A percentile compares a stretch with the other conserved stretches of the same genome.
Conservation (phyloP, 2,329 filamentous ascomycete genomes). For the Botrytis fragariae region DNA sequence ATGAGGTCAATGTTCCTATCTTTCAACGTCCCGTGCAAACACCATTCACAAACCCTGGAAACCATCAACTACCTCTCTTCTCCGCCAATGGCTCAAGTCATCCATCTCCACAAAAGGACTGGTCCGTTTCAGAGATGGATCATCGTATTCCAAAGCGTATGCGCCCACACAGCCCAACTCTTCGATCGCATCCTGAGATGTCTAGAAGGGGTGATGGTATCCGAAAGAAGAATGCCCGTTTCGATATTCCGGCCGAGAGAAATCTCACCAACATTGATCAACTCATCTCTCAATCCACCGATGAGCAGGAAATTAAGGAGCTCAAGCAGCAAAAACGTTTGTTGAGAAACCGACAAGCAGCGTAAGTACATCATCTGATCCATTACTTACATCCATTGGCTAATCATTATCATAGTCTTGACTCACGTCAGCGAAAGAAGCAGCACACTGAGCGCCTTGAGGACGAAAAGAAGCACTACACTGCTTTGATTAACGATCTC, state of each 20-base stretch:
- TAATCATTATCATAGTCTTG: constrained; percentile 59
- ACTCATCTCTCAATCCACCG: constrained; percentile 80
- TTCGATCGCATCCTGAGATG: constrained; percentile 74
- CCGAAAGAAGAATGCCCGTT: constrained; percentile 97
- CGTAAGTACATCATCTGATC: constrained; percentile 58
- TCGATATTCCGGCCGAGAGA: constrained; percentile 92
- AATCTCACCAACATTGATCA: constrained; percentile 94
- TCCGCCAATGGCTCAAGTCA: constrained; percentile 51
- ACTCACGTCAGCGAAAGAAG: constrained; percentile 97
- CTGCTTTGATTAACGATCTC: constrained; percentile 69
- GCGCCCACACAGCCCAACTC: constrained; percentile 62
- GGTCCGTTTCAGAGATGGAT: constrained; percentile 50
- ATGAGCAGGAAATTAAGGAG: constrained; percentile 94
- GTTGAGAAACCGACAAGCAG: constrained; percentile 91
- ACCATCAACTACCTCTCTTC: constrained; percentile 54
- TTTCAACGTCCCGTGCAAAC: constrained; percentile 53
- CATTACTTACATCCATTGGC: constrained; percentile 25
- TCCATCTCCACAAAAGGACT: constrained; percentile 59
- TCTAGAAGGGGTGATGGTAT: constrained; percentile 56
- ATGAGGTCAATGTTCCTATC: constrained; percentile 50
- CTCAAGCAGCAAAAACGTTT: constrained; percentile 97
- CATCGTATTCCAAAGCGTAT: constrained; percentile 58
- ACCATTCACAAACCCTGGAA: constrained; percentile 53
- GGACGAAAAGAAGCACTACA: constrained; percentile 92
- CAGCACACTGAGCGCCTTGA: constrained; percentile 95